A percentile compares a stretch with the other conserved stretches of the same genome.
These are phyloP conservation scores for Boletus insuetus DNA, from an alignment of 768 basidiomycete species.

Conservation along the genomic window DNA sequence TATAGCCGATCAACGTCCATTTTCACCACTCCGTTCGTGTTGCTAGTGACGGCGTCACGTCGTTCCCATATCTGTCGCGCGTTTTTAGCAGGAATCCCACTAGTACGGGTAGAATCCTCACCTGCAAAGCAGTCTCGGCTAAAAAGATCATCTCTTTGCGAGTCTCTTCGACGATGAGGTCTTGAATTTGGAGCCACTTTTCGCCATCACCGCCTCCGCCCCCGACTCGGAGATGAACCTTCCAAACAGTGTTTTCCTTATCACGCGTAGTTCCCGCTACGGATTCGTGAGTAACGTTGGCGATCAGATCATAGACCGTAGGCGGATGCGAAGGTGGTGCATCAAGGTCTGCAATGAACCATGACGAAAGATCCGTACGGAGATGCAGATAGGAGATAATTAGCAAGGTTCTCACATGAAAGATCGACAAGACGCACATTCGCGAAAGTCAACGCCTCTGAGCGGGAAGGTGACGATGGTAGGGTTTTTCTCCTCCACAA, in stretches of 20 bases:
- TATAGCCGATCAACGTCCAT: conserved; percentile 35
- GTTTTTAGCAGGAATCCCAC: conserved; percentile 12
- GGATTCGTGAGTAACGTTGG: conserved; percentile 93
- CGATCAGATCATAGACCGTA: conserved; percentile 88
- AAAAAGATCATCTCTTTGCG: conserved; percentile 97
- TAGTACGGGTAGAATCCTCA: conserved; percentile 29
- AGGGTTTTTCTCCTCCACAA: conserved; percentile 98
- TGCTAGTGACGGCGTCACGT: conserved; percentile 30
- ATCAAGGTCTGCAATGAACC: conserved; percentile 66
- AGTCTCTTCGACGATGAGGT: conserved; percentile 95
- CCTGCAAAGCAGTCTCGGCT: conserved; percentile 95
- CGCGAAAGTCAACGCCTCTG: conserved; percentile 86
- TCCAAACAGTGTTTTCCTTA: conserved; percentile 91
- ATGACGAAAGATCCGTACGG: conserved; percentile 24
- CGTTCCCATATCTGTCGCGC: conserved; percentile 60
- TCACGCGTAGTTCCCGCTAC: conserved; percentile 94
- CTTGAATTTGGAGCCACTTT: conserved; percentile 96
- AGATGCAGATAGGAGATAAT: conserved; percentile 15
- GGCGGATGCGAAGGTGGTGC: conserved; percentile 54
- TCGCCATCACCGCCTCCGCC: conserved; percentile 79
- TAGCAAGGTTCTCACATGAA: conserved; percentile 20
- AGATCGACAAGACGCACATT: conserved; percentile 61
- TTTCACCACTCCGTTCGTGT: conserved; percentile 16
- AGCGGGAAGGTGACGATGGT: conserved; percentile 98
- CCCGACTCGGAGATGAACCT: conserved; percentile 78